These are phyloP conservation scores for Aspergillus sp. DNA, from an alignment of 2,329 filamentous ascomycete genomes.

Conservation along the genomic window DNA sequence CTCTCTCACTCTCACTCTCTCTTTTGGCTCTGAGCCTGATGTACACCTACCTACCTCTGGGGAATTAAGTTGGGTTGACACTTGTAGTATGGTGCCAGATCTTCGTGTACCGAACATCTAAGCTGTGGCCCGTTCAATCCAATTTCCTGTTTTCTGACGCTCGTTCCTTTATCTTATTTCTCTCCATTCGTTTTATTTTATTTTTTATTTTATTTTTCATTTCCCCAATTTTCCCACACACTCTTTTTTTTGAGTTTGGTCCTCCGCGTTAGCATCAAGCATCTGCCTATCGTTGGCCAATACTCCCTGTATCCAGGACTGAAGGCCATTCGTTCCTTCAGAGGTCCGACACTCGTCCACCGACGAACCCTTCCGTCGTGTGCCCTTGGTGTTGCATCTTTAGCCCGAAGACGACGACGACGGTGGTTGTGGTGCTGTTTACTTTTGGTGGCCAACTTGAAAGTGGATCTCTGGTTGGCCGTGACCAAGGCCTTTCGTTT, in stretches of 20 bases:
- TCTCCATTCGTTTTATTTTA: neutral
- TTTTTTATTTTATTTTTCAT: neutral
- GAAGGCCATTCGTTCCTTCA: constrained; percentile 18
- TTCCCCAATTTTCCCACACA: neutral
- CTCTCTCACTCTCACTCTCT: constrained; percentile 1
- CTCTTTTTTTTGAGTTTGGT: constrained; percentile 13
- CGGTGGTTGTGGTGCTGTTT: neutral
- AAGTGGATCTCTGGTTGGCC: constrained; percentile 24
- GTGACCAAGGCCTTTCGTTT: constrained; percentile 18
- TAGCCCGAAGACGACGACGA: neutral
- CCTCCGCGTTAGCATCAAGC: constrained; percentile 21
- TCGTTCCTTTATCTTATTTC: constrained; percentile 7
- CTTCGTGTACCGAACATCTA: constrained; percentile 17
- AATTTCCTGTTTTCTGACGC: constrained; percentile 10
- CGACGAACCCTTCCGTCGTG: constrained; percentile 12
- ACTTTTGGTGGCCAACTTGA: constrained; percentile 20
- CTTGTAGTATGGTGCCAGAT: constrained; percentile 20
- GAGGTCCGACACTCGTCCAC: constrained; percentile 14
- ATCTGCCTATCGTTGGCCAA: constrained; percentile 19
- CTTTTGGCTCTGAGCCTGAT: constrained; percentile 10
- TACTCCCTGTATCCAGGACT: constrained; percentile 17
- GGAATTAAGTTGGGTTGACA: constrained; percentile 13
- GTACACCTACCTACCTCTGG: neutral
- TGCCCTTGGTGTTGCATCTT: constrained; percentile 18
- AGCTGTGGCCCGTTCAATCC: constrained; percentile 20